Percentiles rank a stretch among this genome's conserved stretches.
phyloP scores from a whole-genome alignment of 2,329 filamentous ascomycete genomes.

The Neofusicoccum umdonicola region DNA sequence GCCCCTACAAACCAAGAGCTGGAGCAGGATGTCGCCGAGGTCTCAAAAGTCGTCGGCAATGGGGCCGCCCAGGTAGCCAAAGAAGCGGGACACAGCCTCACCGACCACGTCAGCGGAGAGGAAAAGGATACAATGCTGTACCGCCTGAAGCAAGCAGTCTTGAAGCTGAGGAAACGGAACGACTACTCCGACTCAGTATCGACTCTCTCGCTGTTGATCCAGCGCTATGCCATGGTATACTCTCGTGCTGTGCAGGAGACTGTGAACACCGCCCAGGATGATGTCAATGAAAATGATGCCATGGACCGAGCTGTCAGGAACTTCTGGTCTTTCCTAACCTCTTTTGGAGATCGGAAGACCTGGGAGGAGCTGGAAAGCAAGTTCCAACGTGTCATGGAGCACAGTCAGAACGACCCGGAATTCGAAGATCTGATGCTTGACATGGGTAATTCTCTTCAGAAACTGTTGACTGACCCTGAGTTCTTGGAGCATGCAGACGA shows the following conservation, averaged over 20 bases:
- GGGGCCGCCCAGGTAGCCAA: conserved; percentile 47
- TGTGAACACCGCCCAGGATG: conserved; percentile 64
- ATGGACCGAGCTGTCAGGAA: conserved; percentile 74
- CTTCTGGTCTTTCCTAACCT: conserved; percentile 76
- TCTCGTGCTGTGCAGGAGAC: conserved; percentile 70
- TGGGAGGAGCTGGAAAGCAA: conserved; percentile 74
- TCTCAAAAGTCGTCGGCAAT: conserved; percentile 45
- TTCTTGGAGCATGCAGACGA: conserved; percentile 77
- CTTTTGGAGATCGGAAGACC: conserved; percentile 69
- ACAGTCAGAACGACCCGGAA: conserved; percentile 73
- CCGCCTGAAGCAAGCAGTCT: conserved; percentile 73
- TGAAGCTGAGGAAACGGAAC: conserved; percentile 68
- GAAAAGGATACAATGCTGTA: conserved; percentile 71
- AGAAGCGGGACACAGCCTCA: conserved; percentile 67
- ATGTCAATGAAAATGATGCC: conserved; percentile 70
- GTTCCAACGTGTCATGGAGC: conserved; percentile 69
- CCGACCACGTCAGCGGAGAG: conserved; percentile 69
- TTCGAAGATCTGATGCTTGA: conserved; percentile 77
- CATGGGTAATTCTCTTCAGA: conserved; percentile 70
- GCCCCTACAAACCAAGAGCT: conserved; percentile 63
- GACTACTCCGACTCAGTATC: conserved; percentile 89
- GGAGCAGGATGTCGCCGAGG: conserved; percentile 44
- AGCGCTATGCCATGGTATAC: conserved; percentile 76
- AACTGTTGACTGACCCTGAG: conserved; percentile 78
- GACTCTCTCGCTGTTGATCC: conserved; percentile 70